Conservation (phyloP, 2,329 filamentous ascomycete genomes). For the Fusarium lyarnte region DNA sequence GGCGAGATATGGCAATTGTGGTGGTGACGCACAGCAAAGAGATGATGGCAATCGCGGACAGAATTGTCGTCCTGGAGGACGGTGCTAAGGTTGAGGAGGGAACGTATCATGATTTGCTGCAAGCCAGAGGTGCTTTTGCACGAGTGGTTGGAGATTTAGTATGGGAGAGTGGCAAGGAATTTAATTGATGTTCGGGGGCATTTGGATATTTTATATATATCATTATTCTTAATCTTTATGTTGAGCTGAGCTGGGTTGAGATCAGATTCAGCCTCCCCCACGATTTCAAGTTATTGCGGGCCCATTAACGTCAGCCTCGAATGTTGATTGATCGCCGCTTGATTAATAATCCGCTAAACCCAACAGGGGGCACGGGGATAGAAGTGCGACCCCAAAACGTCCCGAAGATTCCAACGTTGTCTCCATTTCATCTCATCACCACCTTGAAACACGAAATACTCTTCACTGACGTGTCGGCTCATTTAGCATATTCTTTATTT, state of each 20-base stretch:
- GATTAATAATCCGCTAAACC: constrained; percentile 16
- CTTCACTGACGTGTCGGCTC: neutral
- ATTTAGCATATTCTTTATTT: neutral
- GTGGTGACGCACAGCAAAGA: constrained; percentile 83
- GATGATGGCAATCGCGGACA: constrained; percentile 86
- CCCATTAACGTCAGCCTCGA: neutral
- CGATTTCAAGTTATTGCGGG: neutral
- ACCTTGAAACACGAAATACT: constrained; percentile 4
- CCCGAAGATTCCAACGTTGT: constrained; percentile 24
- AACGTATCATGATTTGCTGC: constrained; percentile 68
- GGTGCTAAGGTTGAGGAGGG: constrained; percentile 75
- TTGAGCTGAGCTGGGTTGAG: neutral
- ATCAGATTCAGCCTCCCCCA: constrained; percentile 7
- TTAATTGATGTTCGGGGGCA: neutral
- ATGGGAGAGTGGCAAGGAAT: constrained; percentile 11
- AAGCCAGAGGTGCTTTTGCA: constrained; percentile 56
- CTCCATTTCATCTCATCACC: constrained; percentile 9
- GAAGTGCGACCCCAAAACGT: constrained; percentile 24
- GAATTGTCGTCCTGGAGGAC: constrained; percentile 77
- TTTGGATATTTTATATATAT: constrained; percentile 8
- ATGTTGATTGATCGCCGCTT: neutral
- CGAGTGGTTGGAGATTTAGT: constrained; percentile 54
- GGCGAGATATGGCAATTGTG: constrained; percentile 71
- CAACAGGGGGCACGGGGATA: constrained; percentile 26
- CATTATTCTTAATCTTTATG: neutral